These are phyloP conservation scores for Candida wancherniae DNA, from an alignment of 805 yeast genomes.

Conservation along the genomic window DNA sequence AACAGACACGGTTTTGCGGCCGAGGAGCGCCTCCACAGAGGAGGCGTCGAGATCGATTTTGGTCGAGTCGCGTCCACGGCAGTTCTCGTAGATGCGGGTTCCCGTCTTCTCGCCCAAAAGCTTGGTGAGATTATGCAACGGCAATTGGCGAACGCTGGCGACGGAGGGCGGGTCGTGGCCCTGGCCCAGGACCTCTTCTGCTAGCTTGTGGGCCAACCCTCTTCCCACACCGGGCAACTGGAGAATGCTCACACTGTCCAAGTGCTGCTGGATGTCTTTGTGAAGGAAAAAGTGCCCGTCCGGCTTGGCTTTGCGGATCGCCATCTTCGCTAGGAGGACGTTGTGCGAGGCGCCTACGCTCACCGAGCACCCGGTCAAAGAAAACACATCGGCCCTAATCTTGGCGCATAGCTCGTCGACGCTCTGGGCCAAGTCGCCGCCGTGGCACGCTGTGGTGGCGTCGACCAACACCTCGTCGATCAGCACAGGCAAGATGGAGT, in stretches of 20 bases:
- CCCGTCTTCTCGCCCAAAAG: conserved; percentile 72
- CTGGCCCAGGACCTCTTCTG: conserved; percentile 20
- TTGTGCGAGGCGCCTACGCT: conserved; percentile 78
- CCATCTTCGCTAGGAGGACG: conserved; percentile 71
- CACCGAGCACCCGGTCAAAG: conserved; percentile 55
- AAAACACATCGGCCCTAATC: conserved; percentile 39
- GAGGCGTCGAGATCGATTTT: conserved; percentile 48
- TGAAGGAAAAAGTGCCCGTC: conserved; percentile 50
- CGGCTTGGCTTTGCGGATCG: conserved; percentile 76
- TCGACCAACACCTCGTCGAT: conserved; percentile 90
- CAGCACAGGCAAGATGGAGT: conserved; percentile 69
- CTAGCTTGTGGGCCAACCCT: conserved; percentile 45
- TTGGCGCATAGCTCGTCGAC: conserved; percentile 21
- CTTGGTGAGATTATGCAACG: conserved; percentile 33
- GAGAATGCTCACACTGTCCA: conserved; percentile 31
- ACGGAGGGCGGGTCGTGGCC: conserved; percentile 26
- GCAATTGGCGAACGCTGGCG: conserved; percentile 32
- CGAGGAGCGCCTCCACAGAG: conserved; percentile 41
- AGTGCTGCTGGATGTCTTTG: conserved; percentile 24
- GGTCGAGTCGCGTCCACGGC: conserved; percentile 65
- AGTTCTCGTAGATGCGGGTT: conserved; percentile 49
- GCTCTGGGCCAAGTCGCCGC: conserved; percentile 1
- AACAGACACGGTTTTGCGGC: conserved; percentile 74
- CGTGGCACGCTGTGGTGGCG: conserved; percentile 33
- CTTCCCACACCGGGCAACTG: conserved; percentile 63